These are phyloP conservation scores for Pyrenochaeta sp. DNA, from an alignment of 2,329 filamentous ascomycete genomes.

Conservation along the genomic window DNA sequence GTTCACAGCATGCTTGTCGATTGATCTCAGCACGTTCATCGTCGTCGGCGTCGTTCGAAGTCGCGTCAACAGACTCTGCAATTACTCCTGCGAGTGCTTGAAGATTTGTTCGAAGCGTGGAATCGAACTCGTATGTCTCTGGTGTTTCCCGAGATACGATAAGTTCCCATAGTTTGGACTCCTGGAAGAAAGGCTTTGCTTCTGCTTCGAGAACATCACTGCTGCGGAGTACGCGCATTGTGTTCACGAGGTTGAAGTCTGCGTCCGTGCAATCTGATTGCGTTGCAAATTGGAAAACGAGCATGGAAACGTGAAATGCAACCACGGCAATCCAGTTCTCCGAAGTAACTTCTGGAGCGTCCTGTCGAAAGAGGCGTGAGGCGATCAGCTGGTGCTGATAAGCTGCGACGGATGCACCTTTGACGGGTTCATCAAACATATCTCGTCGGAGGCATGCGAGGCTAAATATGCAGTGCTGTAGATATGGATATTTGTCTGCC, in stretches of 20 bases:
- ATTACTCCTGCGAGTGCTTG: slow-evolving; percentile 4
- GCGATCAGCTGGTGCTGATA: slow-evolving; percentile 17
- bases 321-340: slow-evolving; percentile 17
- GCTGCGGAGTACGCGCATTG: slow-evolving; percentile 12
- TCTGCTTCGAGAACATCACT: slow-evolving; percentile 8
- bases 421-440: not conserved
- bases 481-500: slow-evolving; percentile 9
- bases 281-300: slow-evolving; percentile 13
- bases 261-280: slow-evolving; percentile 2
- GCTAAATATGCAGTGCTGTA: slow-evolving; percentile 14
- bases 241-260: slow-evolving; percentile 14
- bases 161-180: slow-evolving; percentile 9
- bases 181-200: slow-evolving; percentile 3
- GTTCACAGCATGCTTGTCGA: slow-evolving; percentile 12
- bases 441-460: slow-evolving; percentile 7
- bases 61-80: not conserved
- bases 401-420: slow-evolving; percentile 1
- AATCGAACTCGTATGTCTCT: not conserved
- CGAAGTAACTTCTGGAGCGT: slow-evolving; percentile 7
- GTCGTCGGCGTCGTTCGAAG: not conserved
- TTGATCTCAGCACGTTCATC: slow-evolving; percentile 6
- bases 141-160: slow-evolving; percentile 6
- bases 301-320: slow-evolving; percentile 9
- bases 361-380: slow-evolving; percentile 11
- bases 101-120: slow-evolving; percentile 1